These are phyloP conservation scores for Lactuca sativa DNA, from an alignment of 129 eudicot genomes.

Conservation along the genomic window DNA sequence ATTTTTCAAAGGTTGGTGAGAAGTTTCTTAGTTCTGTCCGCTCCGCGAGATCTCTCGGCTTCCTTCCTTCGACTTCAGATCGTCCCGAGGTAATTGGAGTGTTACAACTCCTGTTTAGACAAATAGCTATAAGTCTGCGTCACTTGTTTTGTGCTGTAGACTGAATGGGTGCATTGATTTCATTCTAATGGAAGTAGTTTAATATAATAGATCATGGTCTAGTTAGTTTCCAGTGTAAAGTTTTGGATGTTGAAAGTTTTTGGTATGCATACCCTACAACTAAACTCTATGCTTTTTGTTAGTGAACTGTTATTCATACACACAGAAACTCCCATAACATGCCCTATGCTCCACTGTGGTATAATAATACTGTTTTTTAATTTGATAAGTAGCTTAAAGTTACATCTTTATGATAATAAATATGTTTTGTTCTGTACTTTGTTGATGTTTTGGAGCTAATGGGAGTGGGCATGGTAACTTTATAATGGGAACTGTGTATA, in stretches of 20 bases:
- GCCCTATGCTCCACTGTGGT: conserved; percentile 1
- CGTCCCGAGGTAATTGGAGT: conserved; percentile 72
- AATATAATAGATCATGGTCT: conserved; percentile 16
- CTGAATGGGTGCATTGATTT: not conserved
- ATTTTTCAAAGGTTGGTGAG: conserved; percentile 95
- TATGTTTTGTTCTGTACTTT: conserved; percentile 12
- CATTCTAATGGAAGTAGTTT: conserved; percentile 8
- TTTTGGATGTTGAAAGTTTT: conserved; percentile 9
- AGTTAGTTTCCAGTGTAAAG: not conserved
- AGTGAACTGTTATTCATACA: not conserved
- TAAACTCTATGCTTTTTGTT: not conserved
- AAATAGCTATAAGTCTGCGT: not conserved
- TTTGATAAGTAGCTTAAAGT: conserved; percentile 20
- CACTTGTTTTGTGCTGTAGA: not conserved
- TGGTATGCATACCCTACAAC: not conserved
- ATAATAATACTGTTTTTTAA: not conserved
- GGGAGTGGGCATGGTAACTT: conserved; percentile 15
- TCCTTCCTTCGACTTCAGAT: conserved; percentile 74
- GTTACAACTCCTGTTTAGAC: not conserved
- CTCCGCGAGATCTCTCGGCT: conserved; percentile 85
- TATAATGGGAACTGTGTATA: conserved; percentile 12
- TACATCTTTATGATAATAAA: conserved; percentile 7
- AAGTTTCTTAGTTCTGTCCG: conserved; percentile 91
- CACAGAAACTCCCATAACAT: not conserved
- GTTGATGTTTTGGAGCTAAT: conserved; percentile 5